phyloP scores from a whole-genome alignment of 805 yeast species.

The Yarrowia divulgata region DNA sequence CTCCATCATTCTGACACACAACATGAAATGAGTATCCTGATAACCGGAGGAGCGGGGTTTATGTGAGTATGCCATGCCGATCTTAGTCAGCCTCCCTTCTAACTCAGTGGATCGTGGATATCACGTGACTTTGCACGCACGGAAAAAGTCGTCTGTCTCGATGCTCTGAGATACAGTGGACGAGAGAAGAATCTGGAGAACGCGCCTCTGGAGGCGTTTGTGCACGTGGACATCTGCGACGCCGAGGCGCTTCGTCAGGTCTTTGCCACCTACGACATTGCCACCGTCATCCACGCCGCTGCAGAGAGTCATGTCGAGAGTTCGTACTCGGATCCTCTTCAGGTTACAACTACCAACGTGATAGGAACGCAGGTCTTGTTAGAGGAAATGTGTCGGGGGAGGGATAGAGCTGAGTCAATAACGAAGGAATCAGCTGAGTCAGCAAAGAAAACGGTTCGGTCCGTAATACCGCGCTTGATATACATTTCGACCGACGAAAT shows the following conservation, averaged over 20 bases:
- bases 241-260: slow-evolving; percentile 44
- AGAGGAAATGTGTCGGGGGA: slow-evolving; percentile 48
- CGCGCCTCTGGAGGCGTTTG: slow-evolving; percentile 46
- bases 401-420: neutral
- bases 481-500: slow-evolving; percentile 69
- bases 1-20: neutral
- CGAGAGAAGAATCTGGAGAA: slow-evolving; percentile 47
- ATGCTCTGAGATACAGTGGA: slow-evolving; percentile 58
- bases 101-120: slow-evolving; percentile 56
- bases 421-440: neutral
- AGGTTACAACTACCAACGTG: slow-evolving; percentile 57
- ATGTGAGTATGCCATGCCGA: slow-evolving; percentile 48
- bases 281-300: slow-evolving; percentile 58
- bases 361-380: slow-evolving; percentile 58
- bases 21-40: slow-evolving; percentile 49
- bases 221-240: slow-evolving; percentile 53
- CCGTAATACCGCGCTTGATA: slow-evolving; percentile 47
- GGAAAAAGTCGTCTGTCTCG: slow-evolving; percentile 55
- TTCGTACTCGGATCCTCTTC: slow-evolving; percentile 56
- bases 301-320: slow-evolving; percentile 65
- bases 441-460: too few species aligned
- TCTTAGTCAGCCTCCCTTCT: neutral
- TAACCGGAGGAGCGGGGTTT: slow-evolving; percentile 67
- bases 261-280: slow-evolving; percentile 46
- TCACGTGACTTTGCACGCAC: slow-evolving; percentile 51